Evolutionary conservation across 139 green algal genomes (phyloP), one percentile per base, ranked within the genome.

Genomic region (Choricystis sp.): DNA sequence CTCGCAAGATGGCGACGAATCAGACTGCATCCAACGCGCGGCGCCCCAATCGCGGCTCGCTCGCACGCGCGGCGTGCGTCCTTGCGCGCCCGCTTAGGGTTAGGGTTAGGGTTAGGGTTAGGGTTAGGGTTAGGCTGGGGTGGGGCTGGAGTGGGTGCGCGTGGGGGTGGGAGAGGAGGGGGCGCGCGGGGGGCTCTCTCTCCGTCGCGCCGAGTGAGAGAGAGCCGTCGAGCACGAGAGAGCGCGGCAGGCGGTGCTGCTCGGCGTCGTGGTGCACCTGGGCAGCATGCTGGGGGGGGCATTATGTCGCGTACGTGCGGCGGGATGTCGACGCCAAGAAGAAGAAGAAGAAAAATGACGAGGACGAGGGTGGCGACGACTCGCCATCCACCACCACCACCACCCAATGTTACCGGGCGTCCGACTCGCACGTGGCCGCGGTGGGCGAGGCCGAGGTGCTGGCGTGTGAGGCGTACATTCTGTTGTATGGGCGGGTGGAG

Each of bases 231-330:
- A n/a, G n/a, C n/a, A n/a, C n/a, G n/a, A n/a, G n/a, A n/a, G n/a
- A n/a, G n/a, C n/a, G n/a, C n/a, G n/a, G n/a, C n/a, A 62, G 26
- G 26, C 48, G 27, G 9, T 27, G 58, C 71, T 89, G 65, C 57
- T 79, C 21, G 82, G 81, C 24, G 62, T 85, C n/a, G 79, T 89
- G 49, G 81, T 86, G 74, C 82, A 89, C 61, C 76, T 69, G 29
- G 82, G 82, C 40, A 40, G 60, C 40, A 66, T 89, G 69, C 49
- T 67, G 1, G 68, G 59, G 19, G n/a, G 82, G 82, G 3, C 82
- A 89, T 66, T 89, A 89, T 48, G 79, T 89, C 16, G 69, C 81
- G 0, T 89, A 83, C 63, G 82, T 89, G 3, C 40, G 61, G 49
- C 59, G 69, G 2, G 2, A 48, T 20, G 22, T 4, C 59, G 23